Evolutionary conservation across 805 yeast genomes (phyloP).

Genomic region (Priceomyces fermenticarens): DNA sequence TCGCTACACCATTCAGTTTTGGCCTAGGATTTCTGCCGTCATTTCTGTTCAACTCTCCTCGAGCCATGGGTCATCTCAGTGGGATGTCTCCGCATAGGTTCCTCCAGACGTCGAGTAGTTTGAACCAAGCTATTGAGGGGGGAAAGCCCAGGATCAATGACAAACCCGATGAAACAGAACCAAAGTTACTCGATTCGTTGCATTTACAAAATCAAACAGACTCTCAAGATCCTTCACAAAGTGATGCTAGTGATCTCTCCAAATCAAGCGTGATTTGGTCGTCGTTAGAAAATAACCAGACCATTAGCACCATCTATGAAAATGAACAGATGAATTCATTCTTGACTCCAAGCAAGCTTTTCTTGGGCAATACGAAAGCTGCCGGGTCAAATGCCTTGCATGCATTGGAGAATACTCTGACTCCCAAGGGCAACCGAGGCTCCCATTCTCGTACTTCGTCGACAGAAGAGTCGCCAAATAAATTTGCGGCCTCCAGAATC

Average conservation of each 20-base stretch:
- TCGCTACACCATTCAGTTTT: slow-evolving; percentile 35
- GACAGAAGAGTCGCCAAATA: slow-evolving; percentile 30
- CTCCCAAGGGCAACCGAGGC: slow-evolving; percentile 2
- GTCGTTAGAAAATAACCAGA: slow-evolving; percentile 16
- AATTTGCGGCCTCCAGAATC: slow-evolving; percentile 34
- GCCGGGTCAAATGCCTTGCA: neutral
- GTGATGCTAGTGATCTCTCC: neutral
- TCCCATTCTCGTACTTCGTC: slow-evolving; percentile 1
- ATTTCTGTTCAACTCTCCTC: slow-evolving; percentile 37
- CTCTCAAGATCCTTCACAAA: too few species aligned
- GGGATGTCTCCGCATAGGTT: slow-evolving; percentile 35
- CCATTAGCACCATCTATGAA: slow-evolving; percentile 25
- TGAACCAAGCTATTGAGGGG: slow-evolving; percentile 11
- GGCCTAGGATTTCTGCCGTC: slow-evolving; percentile 43
- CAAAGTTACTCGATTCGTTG: too few species aligned
- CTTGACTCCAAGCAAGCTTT: slow-evolving; percentile 32
- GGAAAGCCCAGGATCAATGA: slow-evolving; percentile 1
- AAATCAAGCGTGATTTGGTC: slow-evolving; percentile 29
- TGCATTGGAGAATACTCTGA: slow-evolving; percentile 4
- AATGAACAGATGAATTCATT: slow-evolving; percentile 18
- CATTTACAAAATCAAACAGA: too few species aligned
- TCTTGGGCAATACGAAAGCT: slow-evolving; percentile 6
- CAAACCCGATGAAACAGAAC: neutral
- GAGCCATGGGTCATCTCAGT: slow-evolving; percentile 18
- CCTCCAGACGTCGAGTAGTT: slow-evolving; percentile 21